phyloP scores from a whole-genome alignment of 2,329 filamentous ascomycete genomes.

The Huntiella moniliformis region DNA sequence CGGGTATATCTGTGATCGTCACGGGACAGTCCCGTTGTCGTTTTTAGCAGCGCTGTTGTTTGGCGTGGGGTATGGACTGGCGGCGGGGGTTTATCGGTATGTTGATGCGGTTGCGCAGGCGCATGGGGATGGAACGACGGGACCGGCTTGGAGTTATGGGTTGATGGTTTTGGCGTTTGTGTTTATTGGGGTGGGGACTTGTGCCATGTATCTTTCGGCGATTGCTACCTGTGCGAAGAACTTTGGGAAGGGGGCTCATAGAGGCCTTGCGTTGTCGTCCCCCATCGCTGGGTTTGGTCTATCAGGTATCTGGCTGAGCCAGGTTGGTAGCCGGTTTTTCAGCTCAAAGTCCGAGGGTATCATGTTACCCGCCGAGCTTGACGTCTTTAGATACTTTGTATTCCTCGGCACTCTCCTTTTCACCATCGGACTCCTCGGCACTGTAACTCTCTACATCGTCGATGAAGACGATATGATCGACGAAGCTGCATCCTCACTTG shows the following conservation, averaged over 20 bases:
- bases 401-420: constrained; percentile 62
- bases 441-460: constrained; percentile 57
- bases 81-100: constrained; percentile 54
- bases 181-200: constrained; percentile 64
- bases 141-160: constrained; percentile 47
- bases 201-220: constrained; percentile 71
- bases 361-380: constrained; percentile 33
- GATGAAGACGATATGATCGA: constrained; percentile 79
- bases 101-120: constrained; percentile 18
- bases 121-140: constrained; percentile 21
- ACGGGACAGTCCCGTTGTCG: constrained; percentile 61
- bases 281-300: constrained; percentile 87
- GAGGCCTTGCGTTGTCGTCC: constrained; percentile 69
- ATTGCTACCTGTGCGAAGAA: constrained; percentile 98
- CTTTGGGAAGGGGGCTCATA: constrained; percentile 73
- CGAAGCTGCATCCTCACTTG: constrained; percentile 75
- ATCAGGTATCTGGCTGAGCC: constrained; percentile 90
- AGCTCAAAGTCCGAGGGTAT: constrained; percentile 49
- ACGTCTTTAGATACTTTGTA: constrained; percentile 74
- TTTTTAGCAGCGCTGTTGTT: constrained; percentile 56
- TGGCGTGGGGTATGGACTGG: constrained; percentile 62
- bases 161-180: constrained; percentile 77
- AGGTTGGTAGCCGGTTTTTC: constrained; percentile 62
- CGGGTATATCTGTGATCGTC: constrained; percentile 80
- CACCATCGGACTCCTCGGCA: constrained; percentile 51